Percentiles rank a stretch among this genome's conserved stretches.
These are phyloP conservation scores for Ilyonectria robusta DNA, from an alignment of 2,329 filamentous ascomycete genomes.

Conservation along the genomic window DNA sequence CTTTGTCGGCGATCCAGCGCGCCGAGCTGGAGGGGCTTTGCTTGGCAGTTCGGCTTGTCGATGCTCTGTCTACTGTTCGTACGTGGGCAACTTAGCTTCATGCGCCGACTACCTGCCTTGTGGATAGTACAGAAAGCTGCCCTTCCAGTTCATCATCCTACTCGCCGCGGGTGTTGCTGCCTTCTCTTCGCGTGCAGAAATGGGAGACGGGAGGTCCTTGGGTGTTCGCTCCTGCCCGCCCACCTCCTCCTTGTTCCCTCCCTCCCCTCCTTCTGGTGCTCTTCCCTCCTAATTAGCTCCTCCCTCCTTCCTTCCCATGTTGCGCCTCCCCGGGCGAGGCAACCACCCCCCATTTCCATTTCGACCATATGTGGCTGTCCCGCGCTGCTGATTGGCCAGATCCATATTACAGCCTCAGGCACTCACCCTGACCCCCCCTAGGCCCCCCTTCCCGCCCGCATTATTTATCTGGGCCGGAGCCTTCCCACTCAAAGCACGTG, in stretches of 20 bases:
- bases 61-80: neutral
- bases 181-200: neutral
- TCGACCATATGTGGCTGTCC: conserved; percentile 43
- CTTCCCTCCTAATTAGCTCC: neutral
- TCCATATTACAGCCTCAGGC: conserved; percentile 42
- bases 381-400: conserved; percentile 37
- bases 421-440: conserved; percentile 10
- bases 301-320: conserved; percentile 27
- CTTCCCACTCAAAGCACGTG: conserved; percentile 57
- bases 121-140: too few species aligned
- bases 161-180: too few species aligned
- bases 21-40: neutral
- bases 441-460: conserved; percentile 26
- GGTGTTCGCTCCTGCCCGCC: neutral
- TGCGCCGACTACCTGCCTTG: too few species aligned
- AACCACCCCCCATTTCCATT: conserved; percentile 37
- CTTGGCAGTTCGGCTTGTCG: too few species aligned
- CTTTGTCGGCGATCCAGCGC: conserved; percentile 3
- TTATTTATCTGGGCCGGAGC: conserved; percentile 53
- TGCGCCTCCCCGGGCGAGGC: conserved; percentile 35
- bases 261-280: conserved; percentile 10
- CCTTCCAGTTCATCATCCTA: too few species aligned
- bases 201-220: neutral
- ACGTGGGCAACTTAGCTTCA: too few species aligned
- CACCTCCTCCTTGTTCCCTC: neutral